Evolutionary conservation across 345 rosid species (phyloP), one percentile per base, ranked within the genome.

Genomic region (Eucalyptus polyanthemos): DNA sequence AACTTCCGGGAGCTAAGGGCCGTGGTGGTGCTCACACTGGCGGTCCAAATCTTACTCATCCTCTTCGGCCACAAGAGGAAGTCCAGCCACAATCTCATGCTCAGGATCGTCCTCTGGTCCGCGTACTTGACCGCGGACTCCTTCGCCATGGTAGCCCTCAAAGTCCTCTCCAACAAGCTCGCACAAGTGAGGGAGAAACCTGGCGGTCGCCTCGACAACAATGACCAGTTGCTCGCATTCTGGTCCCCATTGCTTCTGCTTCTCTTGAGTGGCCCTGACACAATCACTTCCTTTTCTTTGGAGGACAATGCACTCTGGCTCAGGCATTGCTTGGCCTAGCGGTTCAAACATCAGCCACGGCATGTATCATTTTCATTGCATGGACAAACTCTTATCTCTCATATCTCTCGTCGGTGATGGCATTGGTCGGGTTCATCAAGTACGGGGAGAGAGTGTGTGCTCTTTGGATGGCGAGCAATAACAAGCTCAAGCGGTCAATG

Each of bases 301-400:
- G 92, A 90, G 50, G 93, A 91, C 90, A 93, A 93, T 69, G 91
- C 92, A 47, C 60, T 90, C 9, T 92, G 93, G 92, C 25, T 88
- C 15, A 88, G 93, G 80, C 92, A 90, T 25, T 72, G 89, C 17
- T 92, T 21, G 89, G 91, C 16, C 67, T 89, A 9, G n/a, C n/a
- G 11, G 87, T 90, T 19, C 92, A 90, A 54, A 31, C 88, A 3
- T 88, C 88, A 12, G 90, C 88, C 8, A 94, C 93, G 1, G 44
- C 90, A 16, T 94, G 92, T 50, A 91, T 95, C 76, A 89, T 89
- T 80, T 31, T 91, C 44, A n/a, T 86, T 80, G 92, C 91, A 47
- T 91, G 91, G 62, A 89, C 91, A 4, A 50, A 86, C 22, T 25
- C 89, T 67, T 47, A 1, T 21, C 90, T 94, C 29, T 90, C 91